Evolutionary conservation across 2,329 filamentous ascomycete species (phyloP), one percentile per base, ranked within the genome.

Genomic region (Aspergillus texensis): DNA sequence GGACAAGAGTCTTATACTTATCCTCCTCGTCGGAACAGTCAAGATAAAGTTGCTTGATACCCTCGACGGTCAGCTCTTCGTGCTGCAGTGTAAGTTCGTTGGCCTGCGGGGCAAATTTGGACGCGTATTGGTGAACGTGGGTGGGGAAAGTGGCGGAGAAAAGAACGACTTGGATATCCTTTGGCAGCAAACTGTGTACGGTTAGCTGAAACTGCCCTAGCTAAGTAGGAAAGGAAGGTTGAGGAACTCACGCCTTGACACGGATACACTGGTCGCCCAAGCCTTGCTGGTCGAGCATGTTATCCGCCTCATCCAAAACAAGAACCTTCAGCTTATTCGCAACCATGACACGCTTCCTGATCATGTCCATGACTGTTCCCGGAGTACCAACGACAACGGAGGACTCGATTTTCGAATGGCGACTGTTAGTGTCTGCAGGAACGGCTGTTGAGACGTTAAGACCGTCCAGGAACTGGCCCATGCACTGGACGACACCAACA

Each of bases 1-100:
- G 92, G 77, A 96, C 91, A 9, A 99, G 87, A 62, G 92, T 89
- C 41, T 91, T 87, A 75, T 96, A 99, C 77, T 98, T 98, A 73
- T 92, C 88, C 41, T 89, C 82, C 68, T 96, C 91, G 39, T 85
- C 85, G 26, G 91, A 87, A 73, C 94, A 98, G 78, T 99, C 95
- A 77, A 99, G 92, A 76, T 96, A 99, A 81, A 99, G 92, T 75
- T 99, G 95, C 69, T 94, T 96, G 76, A 99, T 99, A 26, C 95
- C 95, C 77, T 95, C 93, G 65, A 99, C 94, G 0, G 94, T 98
- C 72, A 98, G 88, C 75, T 99, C 93, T 71, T 96, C 91, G 65
- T 94, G 91, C 73, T 92, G 89, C 58, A 99, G 85, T 53, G 92
- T 95, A 75, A 99, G 91, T 70, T 91, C 86, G 79, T 97, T 94